These are phyloP conservation scores for Sarocladium strictum DNA, from an alignment of 2,329 filamentous ascomycete genomes.

Conservation along the genomic window DNA sequence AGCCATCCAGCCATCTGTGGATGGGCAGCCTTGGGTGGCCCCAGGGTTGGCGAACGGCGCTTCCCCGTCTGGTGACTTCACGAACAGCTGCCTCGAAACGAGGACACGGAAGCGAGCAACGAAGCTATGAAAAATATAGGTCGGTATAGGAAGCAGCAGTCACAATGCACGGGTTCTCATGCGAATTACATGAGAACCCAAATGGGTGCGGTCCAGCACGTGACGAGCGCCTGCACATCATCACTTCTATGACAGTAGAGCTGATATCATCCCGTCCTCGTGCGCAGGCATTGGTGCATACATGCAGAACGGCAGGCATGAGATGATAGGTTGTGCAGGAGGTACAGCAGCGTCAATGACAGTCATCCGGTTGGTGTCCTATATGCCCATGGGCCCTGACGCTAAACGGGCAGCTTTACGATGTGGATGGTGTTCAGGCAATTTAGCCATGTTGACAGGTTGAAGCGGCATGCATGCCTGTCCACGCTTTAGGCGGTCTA, in stretches of 20 bases:
- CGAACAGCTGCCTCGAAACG: not conserved
- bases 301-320: not conserved
- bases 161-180: constrained; percentile 2
- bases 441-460: not conserved
- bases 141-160: not conserved
- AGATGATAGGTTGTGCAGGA: not conserved
- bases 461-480: not conserved
- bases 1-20: not conserved
- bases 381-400: not conserved
- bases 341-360: not conserved
- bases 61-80: not conserved
- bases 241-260: not conserved
- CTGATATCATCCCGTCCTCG: not conserved
- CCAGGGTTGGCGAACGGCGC: not conserved
- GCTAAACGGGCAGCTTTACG: not conserved
- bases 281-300: not conserved
- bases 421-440: not conserved
- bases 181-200: not conserved
- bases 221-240: not conserved
- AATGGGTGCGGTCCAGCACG: not conserved
- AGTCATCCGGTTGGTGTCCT: not conserved
- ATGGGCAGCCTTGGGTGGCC: not conserved
- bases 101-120: not conserved
- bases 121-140: no score
- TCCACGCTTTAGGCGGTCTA: not conserved